Base-by-base conservation (phyloP, 192 early-diverging fungal genomes). In the Coemansia asiatica region DNA sequence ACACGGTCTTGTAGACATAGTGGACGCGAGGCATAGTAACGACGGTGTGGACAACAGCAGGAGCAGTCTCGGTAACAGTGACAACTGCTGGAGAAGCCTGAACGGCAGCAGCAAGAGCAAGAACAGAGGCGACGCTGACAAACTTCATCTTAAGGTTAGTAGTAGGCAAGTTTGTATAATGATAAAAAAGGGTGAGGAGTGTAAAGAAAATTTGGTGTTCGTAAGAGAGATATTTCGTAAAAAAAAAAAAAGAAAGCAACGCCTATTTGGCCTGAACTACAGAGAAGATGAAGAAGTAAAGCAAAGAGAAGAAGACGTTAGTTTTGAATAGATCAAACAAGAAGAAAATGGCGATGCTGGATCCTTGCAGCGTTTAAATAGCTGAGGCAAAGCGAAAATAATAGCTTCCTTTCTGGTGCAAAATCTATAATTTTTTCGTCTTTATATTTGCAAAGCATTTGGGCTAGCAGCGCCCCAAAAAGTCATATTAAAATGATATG, bases 61-160 rank as follows among this genome's bases (percentile, higher is more conserved):
- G 26, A 26, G 49, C 50, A 35, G 50, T 59, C 54, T 59, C 27
- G 26, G 53, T 64, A 57, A 69, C 22, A 15, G 23, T 55, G 33
- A 47, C 53, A 27, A 63, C 29, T 16, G 38, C 36, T 21, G 72
- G 77, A 4, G 66, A 61, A 22, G 72, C 77, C 55, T 71, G 66
- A 8, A 65, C 48, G 55, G 64, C 64, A 36, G 58, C 38, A 21
- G 72, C 72, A 38, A 80, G 66, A 28, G 72, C 69, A 35, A 72
- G 44, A 19, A 72, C 28, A 58, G 72, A 61, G 31, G 71, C 78
- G 36, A 71, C 28, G 47, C 60, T 62, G 65, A 59, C 49, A 56
- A 80, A 49, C 69, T 72, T 74, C 78, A 80, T 80, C 60, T 22
- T 67, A 21, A 18, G 13, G 2, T 4, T 31, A 16, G 6, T 28